Conservation (phyloP, 192 early-diverging fungal genomes). For the Chytriomyces hyalinus region DNA sequence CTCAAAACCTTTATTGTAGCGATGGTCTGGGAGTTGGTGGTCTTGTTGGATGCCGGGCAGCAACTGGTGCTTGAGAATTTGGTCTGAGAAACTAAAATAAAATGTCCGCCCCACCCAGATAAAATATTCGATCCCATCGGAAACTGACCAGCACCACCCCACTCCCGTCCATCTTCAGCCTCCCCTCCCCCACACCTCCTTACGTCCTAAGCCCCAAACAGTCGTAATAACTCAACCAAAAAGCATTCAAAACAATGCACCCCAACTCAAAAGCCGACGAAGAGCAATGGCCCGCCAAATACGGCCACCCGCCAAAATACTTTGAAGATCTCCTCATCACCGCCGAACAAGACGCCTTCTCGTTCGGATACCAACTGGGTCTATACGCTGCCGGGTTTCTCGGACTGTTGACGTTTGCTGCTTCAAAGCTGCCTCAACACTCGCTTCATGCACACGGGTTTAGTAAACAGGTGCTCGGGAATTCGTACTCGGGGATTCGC, state of each 20-base stretch:
- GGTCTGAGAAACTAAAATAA: neutral
- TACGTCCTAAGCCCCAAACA: neutral
- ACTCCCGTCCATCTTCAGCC: neutral
- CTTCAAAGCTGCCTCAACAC: conserved; percentile 18
- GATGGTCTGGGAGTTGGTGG: neutral
- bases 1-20: neutral
- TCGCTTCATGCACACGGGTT: neutral
- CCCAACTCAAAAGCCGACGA: conserved; percentile 10
- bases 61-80: neutral
- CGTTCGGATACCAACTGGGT: conserved; percentile 12
- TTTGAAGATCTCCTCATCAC: conserved; percentile 26
- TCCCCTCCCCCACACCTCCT: neutral
- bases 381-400: neutral
- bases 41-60: neutral
- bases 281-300: conserved; percentile 24
- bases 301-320: conserved; percentile 28
- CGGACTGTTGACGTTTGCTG: neutral
- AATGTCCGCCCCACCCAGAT: neutral
- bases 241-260: neutral
- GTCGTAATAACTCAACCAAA: neutral
- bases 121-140: neutral
- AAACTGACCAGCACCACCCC: neutral
- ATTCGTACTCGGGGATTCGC: conserved; percentile 2
- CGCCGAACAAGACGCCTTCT: conserved; percentile 29
- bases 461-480: neutral